phyloP scores from a whole-genome alignment of 2,329 filamentous ascomycete species.

The Microcyclosporella mali region DNA sequence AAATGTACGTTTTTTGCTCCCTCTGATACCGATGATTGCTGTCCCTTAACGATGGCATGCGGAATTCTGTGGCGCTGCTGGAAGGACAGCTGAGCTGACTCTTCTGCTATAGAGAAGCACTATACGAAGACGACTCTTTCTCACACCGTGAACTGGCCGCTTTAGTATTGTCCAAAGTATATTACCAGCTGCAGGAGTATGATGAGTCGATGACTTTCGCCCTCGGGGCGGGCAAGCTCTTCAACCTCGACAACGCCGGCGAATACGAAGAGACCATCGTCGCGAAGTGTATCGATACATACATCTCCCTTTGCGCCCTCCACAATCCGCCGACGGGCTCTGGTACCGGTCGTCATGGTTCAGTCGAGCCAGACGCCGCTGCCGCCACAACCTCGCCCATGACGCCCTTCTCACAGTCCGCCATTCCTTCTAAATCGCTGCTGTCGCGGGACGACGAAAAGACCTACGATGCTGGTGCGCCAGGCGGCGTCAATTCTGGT shows the following conservation, averaged over 20 bases:
- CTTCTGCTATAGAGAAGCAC: slow-evolving; percentile 64
- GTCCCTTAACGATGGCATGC: not conserved
- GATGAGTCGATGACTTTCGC: slow-evolving; percentile 99
- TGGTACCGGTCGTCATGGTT: slow-evolving; percentile 46
- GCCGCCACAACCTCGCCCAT: slow-evolving; percentile 74
- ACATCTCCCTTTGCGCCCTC: slow-evolving; percentile 72
- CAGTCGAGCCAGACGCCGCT: slow-evolving; percentile 46
- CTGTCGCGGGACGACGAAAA: slow-evolving; percentile 72
- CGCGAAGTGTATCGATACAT: slow-evolving; percentile 94
- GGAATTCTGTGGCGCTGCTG: not conserved
- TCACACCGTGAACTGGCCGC: slow-evolving; percentile 90
- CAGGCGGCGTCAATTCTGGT: slow-evolving; percentile 51
- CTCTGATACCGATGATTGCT: not conserved
- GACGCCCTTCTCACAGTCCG: slow-evolving; percentile 91
- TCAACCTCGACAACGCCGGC: slow-evolving; percentile 82
- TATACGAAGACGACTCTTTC: slow-evolving; percentile 95
- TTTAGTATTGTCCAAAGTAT: slow-evolving; percentile 92
- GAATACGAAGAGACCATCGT: slow-evolving; percentile 99
- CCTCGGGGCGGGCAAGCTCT: slow-evolving; percentile 86
- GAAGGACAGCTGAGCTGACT: slow-evolving; percentile 14
- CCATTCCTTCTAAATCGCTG: slow-evolving; percentile 86
- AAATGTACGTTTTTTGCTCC: slow-evolving; percentile 64
- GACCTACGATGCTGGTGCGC: slow-evolving; percentile 52
- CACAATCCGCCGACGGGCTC: slow-evolving; percentile 45
- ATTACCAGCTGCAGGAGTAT: slow-evolving; percentile 98